Conservation (phyloP, 352 stramenopile genomes). For the Phytopythium aichiense region DNA sequence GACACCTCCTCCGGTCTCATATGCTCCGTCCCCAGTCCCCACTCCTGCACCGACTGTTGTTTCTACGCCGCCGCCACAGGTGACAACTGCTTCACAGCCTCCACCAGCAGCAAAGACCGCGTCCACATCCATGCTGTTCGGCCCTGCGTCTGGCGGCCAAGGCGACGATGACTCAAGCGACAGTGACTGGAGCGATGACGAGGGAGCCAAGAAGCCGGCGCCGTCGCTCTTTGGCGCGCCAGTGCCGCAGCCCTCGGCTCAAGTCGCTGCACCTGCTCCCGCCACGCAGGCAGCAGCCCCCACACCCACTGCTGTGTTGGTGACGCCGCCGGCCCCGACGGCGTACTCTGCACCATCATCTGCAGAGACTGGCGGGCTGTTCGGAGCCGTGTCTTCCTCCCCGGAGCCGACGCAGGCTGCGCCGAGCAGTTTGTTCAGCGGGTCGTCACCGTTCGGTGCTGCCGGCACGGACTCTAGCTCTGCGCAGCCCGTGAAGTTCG, state of each 20-base stretch:
- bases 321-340: slow-evolving; percentile 20
- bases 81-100: slow-evolving; percentile 2
- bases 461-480: slow-evolving; percentile 1
- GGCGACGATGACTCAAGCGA: slow-evolving; percentile 53
- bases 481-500: slow-evolving; percentile 3
- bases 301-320: slow-evolving; percentile 12
- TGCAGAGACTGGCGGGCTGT: slow-evolving; percentile 20
- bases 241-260: slow-evolving; percentile 12
- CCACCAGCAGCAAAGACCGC: slow-evolving; percentile 9
- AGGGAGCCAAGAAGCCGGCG: slow-evolving; percentile 23
- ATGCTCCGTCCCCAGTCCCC: slow-evolving; percentile 7
- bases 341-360: slow-evolving; percentile 16
- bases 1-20: not conserved
- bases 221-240: slow-evolving; percentile 35
- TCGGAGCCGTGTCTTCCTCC: slow-evolving; percentile 20
- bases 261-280: not conserved
- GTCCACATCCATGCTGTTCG: slow-evolving; percentile 33
- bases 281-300: slow-evolving; percentile 6
- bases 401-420: slow-evolving; percentile 1
- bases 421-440: slow-evolving; percentile 1
- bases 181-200: slow-evolving; percentile 67
- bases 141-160: slow-evolving; percentile 9
- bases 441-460: slow-evolving; percentile 12
- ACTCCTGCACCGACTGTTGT: slow-evolving; percentile 6
- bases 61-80: not conserved